phyloP scores from a whole-genome alignment of 805 yeast genomes.

The Blastobotrys americana region DNA sequence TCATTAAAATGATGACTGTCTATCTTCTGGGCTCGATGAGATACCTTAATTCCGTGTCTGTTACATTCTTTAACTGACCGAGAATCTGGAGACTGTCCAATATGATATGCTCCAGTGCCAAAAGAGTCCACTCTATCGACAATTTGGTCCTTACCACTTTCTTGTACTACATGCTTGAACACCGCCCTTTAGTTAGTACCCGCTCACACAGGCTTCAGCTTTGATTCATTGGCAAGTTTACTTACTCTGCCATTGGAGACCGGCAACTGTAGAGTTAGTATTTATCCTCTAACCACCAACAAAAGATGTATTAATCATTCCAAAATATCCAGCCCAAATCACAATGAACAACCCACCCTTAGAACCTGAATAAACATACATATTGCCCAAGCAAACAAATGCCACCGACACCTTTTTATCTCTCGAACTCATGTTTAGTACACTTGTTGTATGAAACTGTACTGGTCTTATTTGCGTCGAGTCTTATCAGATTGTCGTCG shows the following conservation, averaged over 20 bases:
- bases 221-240: background rate
- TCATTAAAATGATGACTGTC: constrained; percentile 57
- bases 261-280: constrained; percentile 52
- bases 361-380: no score
- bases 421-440: no score
- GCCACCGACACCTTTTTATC: constrained; percentile 48
- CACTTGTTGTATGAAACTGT: no score
- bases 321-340: no score
- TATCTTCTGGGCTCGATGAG: constrained; percentile 70
- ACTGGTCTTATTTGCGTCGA: no score
- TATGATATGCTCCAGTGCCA: constrained; percentile 82
- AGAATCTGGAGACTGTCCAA: constrained; percentile 75
- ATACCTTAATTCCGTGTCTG: constrained; percentile 63
- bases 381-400: constrained; percentile 86
- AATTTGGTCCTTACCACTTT: constrained; percentile 37
- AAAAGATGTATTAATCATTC: no score
- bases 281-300: background rate
- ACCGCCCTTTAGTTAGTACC: constrained; percentile 44
- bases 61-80: constrained; percentile 64
- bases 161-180: constrained; percentile 56
- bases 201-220: constrained; percentile 4
- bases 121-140: constrained; percentile 68
- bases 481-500: no score
- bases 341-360: no score
- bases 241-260: constrained; percentile 90